Conservation (phyloP, 768 basidiomycete genomes). For the Brasilioporus rufonigricans region DNA sequence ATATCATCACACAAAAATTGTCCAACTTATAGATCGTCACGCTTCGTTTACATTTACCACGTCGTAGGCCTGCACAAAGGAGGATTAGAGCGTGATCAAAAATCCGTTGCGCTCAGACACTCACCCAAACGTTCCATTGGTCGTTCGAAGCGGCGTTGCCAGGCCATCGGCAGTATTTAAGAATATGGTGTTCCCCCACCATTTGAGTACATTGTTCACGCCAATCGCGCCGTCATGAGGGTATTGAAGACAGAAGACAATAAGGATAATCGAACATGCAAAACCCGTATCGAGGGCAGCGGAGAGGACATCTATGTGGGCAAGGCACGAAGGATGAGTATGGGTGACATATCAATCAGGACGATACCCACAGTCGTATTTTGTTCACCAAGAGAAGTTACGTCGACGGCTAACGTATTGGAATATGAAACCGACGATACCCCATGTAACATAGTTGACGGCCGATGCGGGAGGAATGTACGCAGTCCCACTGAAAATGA, state of each 20-base stretch:
- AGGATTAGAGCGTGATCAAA: neutral
- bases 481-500: conserved; percentile 56
- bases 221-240: conserved; percentile 63
- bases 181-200: conserved; percentile 68
- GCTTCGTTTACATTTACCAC: conserved; percentile 7
- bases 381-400: conserved; percentile 67
- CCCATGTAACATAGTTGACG: conserved; percentile 69
- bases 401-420: conserved; percentile 57
- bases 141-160: conserved; percentile 10
- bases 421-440: conserved; percentile 64
- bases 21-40: neutral
- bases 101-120: neutral
- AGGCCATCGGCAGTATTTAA: conserved; percentile 21
- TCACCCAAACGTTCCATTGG: conserved; percentile 29
- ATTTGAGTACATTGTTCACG: conserved; percentile 45
- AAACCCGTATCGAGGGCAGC: conserved; percentile 73
- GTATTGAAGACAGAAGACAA: conserved; percentile 66
- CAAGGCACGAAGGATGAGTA: neutral
- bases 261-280: conserved; percentile 51
- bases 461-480: conserved; percentile 65
- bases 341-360: too few species aligned
- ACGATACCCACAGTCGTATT: conserved; percentile 41
- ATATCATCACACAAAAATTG: neutral
- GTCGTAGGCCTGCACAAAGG: conserved; percentile 9
- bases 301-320: conserved; percentile 55